phyloP scores from a whole-genome alignment of 176 grass and related monocot species.

The Saccharum officinarum region DNA sequence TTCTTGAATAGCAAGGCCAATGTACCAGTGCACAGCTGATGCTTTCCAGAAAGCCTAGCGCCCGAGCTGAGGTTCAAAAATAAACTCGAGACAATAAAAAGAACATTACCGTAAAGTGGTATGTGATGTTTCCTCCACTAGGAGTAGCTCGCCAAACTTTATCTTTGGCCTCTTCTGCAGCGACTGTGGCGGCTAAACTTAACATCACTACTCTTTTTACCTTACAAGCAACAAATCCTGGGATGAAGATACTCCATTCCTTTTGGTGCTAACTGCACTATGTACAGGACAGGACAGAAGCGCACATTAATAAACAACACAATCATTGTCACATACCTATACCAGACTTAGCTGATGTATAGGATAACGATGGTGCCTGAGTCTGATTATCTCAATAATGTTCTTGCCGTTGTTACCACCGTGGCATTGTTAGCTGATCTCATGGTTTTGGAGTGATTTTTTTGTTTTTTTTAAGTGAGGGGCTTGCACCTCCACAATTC shows the following conservation, averaged over 20 bases:
- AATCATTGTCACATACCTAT: not conserved
- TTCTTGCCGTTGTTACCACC: not conserved
- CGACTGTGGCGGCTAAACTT: not conserved
- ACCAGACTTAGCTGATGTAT: not conserved
- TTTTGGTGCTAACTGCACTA: not conserved
- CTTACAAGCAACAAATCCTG: not conserved
- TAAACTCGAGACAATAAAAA: not conserved
- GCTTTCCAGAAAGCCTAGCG: too few species aligned
- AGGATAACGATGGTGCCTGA: not conserved
- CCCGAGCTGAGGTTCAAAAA: too few species aligned
- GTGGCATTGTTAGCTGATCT: not conserved
- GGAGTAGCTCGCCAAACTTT: not conserved
- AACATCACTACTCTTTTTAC: not conserved
- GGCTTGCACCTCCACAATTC: not conserved
- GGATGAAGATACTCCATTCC: not conserved
- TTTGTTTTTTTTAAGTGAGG: not conserved
- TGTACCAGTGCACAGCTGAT: too few species aligned
- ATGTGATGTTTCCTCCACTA: conserved; percentile 15
- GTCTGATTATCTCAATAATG: not conserved
- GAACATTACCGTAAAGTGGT: not conserved
- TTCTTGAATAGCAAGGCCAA: too few species aligned
- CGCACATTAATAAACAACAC: not conserved
- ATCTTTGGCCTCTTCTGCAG: not conserved
- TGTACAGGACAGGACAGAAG: not conserved
- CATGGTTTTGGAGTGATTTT: not conserved